Percentiles rank a stretch among this genome's conserved stretches.
Conservation (phyloP, 192 early-diverging fungal species). For the Linnemannia zychae region DNA sequence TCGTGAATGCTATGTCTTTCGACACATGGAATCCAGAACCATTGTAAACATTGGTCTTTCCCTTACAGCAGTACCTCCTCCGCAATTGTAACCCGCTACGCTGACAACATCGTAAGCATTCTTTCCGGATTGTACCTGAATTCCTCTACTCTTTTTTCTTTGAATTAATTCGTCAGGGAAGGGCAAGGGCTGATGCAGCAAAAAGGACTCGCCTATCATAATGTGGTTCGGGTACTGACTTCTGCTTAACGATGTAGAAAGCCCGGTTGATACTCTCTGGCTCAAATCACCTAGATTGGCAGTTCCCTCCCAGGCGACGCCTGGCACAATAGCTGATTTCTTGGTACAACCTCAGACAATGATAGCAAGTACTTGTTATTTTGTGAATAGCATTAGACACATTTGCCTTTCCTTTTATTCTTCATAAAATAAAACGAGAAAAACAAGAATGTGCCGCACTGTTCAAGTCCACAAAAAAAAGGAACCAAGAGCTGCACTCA, state of each 20-base stretch:
- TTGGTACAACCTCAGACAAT: not conserved
- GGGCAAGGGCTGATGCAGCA: constrained; percentile 27
- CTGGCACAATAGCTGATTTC: constrained; percentile 1
- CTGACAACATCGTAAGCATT: not conserved
- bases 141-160: not conserved
- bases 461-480: constrained; percentile 4
- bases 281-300: too few relatives aligned
- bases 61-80: not conserved
- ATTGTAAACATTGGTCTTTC: not conserved
- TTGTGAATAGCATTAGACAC: not conserved
- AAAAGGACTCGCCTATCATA: constrained; percentile 31
- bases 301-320: constrained; percentile 11
- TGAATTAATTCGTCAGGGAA: constrained; percentile 20
- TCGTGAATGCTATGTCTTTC: constrained; percentile 33
- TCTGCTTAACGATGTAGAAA: constrained; percentile 28
- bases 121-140: not conserved
- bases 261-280: constrained; percentile 17
- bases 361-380: too few relatives aligned
- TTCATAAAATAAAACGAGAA: not conserved
- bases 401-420: not conserved
- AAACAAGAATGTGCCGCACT: not conserved
- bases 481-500: not conserved
- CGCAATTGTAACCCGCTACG: not conserved
- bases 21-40: constrained; percentile 31
- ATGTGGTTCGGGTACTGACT: constrained; percentile 35